Conservation (phyloP, 306 rosid species). For the Begonia masoniana region DNA sequence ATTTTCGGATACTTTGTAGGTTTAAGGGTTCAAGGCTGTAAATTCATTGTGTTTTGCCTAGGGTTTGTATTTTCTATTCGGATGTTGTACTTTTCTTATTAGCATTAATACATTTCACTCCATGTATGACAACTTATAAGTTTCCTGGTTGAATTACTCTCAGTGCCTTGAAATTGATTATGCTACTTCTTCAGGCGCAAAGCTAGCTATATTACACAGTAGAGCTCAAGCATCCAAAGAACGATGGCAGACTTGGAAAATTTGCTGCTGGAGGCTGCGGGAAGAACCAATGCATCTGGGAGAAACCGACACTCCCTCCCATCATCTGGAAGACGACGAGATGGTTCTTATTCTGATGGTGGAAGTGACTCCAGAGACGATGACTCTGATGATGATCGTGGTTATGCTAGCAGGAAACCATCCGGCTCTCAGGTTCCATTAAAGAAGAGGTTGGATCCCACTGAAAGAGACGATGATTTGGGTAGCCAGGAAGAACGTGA, state of each 20-base stretch:
- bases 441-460: slow-evolving; percentile 72
- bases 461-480: slow-evolving; percentile 61
- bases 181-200: slow-evolving; percentile 7
- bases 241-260: slow-evolving; percentile 78
- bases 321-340: slow-evolving; percentile 44
- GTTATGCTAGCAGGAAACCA: slow-evolving; percentile 34
- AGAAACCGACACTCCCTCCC: slow-evolving; percentile 48
- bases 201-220: not conserved
- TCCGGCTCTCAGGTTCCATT: slow-evolving; percentile 62
- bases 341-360: slow-evolving; percentile 64
- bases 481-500: slow-evolving; percentile 69
- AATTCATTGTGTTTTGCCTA: too few relatives aligned
- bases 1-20: too few relatives aligned
- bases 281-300: slow-evolving; percentile 59
- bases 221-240: not conserved
- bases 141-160: too few relatives aligned
- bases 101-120: too few relatives aligned
- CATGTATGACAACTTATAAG: too few relatives aligned
- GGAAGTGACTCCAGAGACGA: slow-evolving; percentile 70
- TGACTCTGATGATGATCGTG: slow-evolving; percentile 58
- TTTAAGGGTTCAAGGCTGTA: too few relatives aligned
- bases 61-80: too few relatives aligned
- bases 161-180: not conserved
- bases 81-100: too few relatives aligned
- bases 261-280: slow-evolving; percentile 87